phyloP scores from a whole-genome alignment of 352 stramenopile genomes.

The Thalassiosira sp. region DNA sequence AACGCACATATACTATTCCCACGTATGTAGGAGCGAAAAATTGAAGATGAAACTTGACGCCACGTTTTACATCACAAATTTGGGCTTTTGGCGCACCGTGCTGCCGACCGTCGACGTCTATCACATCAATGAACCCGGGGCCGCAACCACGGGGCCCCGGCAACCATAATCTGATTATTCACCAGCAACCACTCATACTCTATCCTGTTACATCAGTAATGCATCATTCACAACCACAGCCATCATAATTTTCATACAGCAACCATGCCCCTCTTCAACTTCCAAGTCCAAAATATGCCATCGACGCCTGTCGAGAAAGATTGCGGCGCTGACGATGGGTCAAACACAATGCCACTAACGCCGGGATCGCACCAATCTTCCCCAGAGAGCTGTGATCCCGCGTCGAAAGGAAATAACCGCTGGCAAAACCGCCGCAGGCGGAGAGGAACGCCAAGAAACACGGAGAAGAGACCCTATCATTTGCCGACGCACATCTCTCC shows the following conservation, averaged over 20 bases:
- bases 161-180: background rate
- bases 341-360: constrained; percentile 4
- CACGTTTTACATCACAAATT: background rate
- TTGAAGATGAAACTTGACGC: constrained; percentile 4
- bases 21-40: background rate
- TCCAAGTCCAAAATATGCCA: constrained; percentile 36
- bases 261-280: constrained; percentile 28
- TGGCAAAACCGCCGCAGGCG: constrained; percentile 30
- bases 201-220: background rate
- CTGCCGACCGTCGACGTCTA: background rate
- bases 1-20: constrained; percentile 6
- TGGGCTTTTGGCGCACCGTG: background rate
- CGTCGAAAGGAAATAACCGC: constrained; percentile 8
- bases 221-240: background rate
- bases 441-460: constrained; percentile 15
- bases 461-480: constrained; percentile 39
- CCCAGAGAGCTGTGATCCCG: constrained; percentile 30
- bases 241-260: background rate
- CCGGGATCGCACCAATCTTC: constrained; percentile 27
- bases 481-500: constrained; percentile 34
- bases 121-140: too few relatives aligned
- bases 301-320: constrained; percentile 17
- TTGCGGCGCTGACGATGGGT: constrained; percentile 18
- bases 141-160: background rate
- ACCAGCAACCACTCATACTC: background rate